phyloP scores from a whole-genome alignment of 192 early-diverging fungal genomes.

The Helicostylum pulchrum region DNA sequence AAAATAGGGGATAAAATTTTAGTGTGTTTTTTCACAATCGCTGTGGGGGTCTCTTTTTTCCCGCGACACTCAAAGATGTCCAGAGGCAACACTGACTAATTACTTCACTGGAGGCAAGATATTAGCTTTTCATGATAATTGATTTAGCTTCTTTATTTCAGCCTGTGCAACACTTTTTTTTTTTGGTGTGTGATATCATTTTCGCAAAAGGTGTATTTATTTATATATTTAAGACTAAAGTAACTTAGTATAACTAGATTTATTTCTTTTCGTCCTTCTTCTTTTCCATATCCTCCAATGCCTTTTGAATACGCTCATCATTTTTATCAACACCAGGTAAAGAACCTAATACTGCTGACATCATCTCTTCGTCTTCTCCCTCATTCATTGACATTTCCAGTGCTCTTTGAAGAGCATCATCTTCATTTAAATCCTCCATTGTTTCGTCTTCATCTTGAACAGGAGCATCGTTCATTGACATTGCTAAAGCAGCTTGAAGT shows the following conservation, averaged over 20 bases:
- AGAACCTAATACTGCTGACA: conserved; percentile 71
- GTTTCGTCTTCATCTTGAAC: conserved; percentile 55
- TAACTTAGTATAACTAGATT: too few relatives aligned
- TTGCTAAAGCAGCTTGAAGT: conserved; percentile 64
- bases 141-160: too few relatives aligned
- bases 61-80: too few relatives aligned
- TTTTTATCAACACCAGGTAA: conserved; percentile 86
- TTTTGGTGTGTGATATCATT: too few relatives aligned
- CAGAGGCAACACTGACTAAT: too few relatives aligned
- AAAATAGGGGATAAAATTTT: not conserved
- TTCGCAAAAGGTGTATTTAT: not conserved
- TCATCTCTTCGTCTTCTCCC: conserved; percentile 30
- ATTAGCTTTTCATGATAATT: too few relatives aligned
- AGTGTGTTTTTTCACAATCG: not conserved
- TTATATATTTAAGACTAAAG: not conserved
- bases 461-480: conserved; percentile 54
- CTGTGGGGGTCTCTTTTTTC: too few relatives aligned
- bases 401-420: conserved; percentile 69
- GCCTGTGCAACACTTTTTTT: too few relatives aligned
- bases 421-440: conserved; percentile 67
- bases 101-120: too few relatives aligned
- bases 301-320: conserved; percentile 77
- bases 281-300: conserved; percentile 50
- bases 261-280: conserved; percentile 38
- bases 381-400: conserved; percentile 73